Evolutionary conservation across 257 asterid species (phyloP).

Genomic region (Fraxinus anomala): DNA sequence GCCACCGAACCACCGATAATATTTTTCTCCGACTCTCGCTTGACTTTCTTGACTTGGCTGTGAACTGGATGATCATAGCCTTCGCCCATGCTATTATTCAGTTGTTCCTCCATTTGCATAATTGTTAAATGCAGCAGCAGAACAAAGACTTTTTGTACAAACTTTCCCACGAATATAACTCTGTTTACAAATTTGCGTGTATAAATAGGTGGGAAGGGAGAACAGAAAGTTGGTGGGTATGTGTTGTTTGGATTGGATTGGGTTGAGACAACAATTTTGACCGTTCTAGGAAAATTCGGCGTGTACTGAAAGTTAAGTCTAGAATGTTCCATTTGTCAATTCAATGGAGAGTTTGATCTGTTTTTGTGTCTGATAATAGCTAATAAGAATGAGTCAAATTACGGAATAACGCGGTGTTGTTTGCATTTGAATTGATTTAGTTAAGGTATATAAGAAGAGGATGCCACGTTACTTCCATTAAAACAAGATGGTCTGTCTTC

Average conservation of each 20-base stretch:
- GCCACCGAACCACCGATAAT: constrained; percentile 22
- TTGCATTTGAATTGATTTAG: background rate
- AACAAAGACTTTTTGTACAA: background rate
- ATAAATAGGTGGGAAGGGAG: constrained; percentile 13
- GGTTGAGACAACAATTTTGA: background rate
- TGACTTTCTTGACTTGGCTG: constrained; percentile 41
- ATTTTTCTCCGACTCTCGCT: constrained; percentile 32
- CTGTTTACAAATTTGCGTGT: background rate
- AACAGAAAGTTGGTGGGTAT: constrained; percentile 1
- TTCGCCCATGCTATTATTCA: background rate
- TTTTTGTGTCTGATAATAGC: background rate
- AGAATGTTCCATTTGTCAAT: background rate
- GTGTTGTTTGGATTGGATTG: background rate
- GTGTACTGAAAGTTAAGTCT: background rate
- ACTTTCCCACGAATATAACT: background rate
- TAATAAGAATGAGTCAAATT: background rate
- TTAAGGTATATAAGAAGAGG: background rate
- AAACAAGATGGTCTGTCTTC: background rate
- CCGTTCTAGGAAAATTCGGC: background rate
- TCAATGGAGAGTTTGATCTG: background rate
- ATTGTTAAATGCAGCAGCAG: background rate
- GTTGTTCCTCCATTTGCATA: background rate
- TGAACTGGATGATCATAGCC: constrained; percentile 19
- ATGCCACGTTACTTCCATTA: background rate
- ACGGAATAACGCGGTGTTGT: background rate